phyloP scores from a whole-genome alignment of 106 monocot species.

The Gastrodia elata region DNA sequence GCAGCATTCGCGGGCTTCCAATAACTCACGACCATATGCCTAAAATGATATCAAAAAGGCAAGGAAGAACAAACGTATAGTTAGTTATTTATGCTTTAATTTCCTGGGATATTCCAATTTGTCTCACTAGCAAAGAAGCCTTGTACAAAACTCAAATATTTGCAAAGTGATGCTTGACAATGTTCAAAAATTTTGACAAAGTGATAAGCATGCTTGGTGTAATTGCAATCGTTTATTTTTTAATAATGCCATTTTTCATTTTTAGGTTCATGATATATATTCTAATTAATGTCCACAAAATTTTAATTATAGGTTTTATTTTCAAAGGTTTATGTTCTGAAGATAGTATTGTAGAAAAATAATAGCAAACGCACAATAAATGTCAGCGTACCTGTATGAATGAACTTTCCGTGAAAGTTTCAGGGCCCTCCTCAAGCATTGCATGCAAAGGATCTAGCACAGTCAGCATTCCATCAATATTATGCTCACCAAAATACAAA shows the following conservation, averaged over 20 bases:
- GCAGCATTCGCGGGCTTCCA: conserved; percentile 92
- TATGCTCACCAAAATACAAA: conserved; percentile 96
- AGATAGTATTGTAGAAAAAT: neutral
- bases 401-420: conserved; percentile 71
- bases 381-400: conserved; percentile 75
- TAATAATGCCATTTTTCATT: too few relatives aligned
- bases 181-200: neutral
- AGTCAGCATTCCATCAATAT: conserved; percentile 92
- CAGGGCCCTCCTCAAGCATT: conserved; percentile 77
- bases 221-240: too few relatives aligned
- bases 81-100: neutral
- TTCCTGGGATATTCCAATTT: neutral
- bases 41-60: conserved; percentile 15
- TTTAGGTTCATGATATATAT: too few relatives aligned
- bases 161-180: neutral
- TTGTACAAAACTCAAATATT: neutral
- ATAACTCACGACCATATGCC: conserved; percentile 92
- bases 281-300: neutral
- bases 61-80: neutral
- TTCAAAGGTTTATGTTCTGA: neutral
- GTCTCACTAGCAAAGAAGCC: neutral
- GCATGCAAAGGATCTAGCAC: conserved; percentile 81
- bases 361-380: neutral
- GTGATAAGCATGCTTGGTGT: too few relatives aligned
- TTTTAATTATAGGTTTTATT: neutral